A percentile compares a stretch with the other conserved stretches of the same genome.
Evolutionary conservation across 2,329 filamentous ascomycete genomes (phyloP).

Genomic region (Fusarium nelsonii): DNA sequence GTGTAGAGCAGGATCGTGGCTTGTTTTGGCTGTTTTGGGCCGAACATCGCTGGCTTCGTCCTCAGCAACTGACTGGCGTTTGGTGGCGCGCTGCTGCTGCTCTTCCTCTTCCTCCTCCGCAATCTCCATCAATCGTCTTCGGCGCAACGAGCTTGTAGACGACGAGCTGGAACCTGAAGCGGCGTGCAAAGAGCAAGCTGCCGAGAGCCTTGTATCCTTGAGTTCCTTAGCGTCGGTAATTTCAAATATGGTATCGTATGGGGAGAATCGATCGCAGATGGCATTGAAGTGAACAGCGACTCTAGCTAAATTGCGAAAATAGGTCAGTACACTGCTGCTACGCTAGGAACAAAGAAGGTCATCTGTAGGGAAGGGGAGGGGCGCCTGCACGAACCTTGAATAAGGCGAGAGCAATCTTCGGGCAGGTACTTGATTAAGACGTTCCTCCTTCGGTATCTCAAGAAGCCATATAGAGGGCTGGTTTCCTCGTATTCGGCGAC

Average conservation of each 20-base stretch:
- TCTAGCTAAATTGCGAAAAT: conserved; percentile 70
- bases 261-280: conserved; percentile 79
- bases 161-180: conserved; percentile 88
- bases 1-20: conserved; percentile 42
- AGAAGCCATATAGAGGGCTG: conserved; percentile 90
- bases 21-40: conserved; percentile 48
- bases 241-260: conserved; percentile 86
- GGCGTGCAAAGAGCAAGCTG: conserved; percentile 89
- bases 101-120: conserved; percentile 92
- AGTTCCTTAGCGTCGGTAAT: conserved; percentile 82
- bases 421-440: conserved; percentile 94
- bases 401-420: conserved; percentile 86
- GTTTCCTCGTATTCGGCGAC: conserved; percentile 84
- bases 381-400: conserved; percentile 79
- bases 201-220: conserved; percentile 87
- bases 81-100: conserved; percentile 66
- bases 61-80: conserved; percentile 68
- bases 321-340: conserved; percentile 28
- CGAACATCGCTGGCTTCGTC: conserved; percentile 55
- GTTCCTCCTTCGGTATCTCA: conserved; percentile 89
- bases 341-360: background rate
- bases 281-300: conserved; percentile 79
- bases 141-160: conserved; percentile 81
- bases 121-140: conserved; percentile 87
- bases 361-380: background rate